phyloP scores from a whole-genome alignment of 2,329 filamentous ascomycete species.

The Trichoderma koningii region DNA sequence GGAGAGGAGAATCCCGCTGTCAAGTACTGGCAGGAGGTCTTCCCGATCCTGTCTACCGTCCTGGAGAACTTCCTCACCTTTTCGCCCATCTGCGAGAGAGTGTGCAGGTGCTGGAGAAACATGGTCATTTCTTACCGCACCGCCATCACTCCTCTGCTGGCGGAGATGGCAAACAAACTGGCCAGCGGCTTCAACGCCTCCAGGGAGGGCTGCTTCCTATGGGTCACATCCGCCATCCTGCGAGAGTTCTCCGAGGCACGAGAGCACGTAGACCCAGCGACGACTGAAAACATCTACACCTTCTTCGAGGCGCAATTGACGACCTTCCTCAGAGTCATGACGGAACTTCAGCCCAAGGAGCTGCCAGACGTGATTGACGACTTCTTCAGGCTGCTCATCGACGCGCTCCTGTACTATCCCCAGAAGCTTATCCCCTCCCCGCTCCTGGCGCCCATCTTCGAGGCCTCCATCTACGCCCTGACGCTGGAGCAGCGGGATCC shows the following conservation, averaged over 20 bases:
- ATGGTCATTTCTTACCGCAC: slow-evolving; percentile 96
- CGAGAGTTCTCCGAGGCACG: slow-evolving; percentile 92
- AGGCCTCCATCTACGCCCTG: slow-evolving; percentile 82
- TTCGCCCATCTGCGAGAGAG: slow-evolving; percentile 84
- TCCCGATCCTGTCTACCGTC: slow-evolving; percentile 83
- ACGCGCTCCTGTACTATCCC: slow-evolving; percentile 91
- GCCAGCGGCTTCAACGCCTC: slow-evolving; percentile 82
- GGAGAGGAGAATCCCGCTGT: slow-evolving; percentile 84
- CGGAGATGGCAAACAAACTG: slow-evolving; percentile 83
- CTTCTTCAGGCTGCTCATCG: slow-evolving; percentile 90
- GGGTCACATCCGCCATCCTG: slow-evolving; percentile 93
- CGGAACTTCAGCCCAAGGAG: slow-evolving; percentile 73
- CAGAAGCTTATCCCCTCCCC: slow-evolving; percentile 77
- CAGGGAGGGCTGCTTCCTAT: slow-evolving; percentile 95
- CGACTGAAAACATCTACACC: slow-evolving; percentile 82
- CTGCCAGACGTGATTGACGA: slow-evolving; percentile 88
- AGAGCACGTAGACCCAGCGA: slow-evolving; percentile 79
- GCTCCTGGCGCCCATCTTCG: slow-evolving; percentile 79
- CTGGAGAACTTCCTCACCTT: slow-evolving; percentile 85
- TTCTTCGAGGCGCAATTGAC: slow-evolving; percentile 95
- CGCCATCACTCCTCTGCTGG: slow-evolving; percentile 81
- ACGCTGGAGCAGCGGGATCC: slow-evolving; percentile 90
- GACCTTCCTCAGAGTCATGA: slow-evolving; percentile 85
- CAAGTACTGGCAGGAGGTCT: slow-evolving; percentile 93
- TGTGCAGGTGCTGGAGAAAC: slow-evolving; percentile 93